Base-by-base conservation (phyloP, 2,329 filamentous ascomycete genomes). In the Chrysosporium queenslandicum region DNA sequence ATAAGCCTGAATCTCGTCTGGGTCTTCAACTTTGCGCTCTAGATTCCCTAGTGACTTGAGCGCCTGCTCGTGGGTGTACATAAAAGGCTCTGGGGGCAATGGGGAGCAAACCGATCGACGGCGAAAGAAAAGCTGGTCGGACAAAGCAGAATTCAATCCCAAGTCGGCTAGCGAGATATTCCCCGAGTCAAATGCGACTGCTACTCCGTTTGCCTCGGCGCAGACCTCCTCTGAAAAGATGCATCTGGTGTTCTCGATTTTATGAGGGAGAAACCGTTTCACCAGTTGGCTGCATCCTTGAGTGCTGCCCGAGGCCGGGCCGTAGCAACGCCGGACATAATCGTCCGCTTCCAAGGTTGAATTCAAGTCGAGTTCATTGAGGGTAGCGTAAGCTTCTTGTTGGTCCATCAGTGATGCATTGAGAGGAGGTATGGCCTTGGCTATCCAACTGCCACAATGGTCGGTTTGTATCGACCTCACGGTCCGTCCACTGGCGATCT, bases 281-380 rank as follows among this genome's bases (percentile, higher is more conserved):
- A 32, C 8, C 12, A 49, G 30, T 14, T 12, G 36, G 14, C 30
- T 40, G 46, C 46, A 49, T n/a, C 27, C 34, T 3, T 21, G 4
- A 9, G 21, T 30, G n/a, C 14, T 18, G 6, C 21, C 14, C 1
- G 36, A 40, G 14, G 34, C 5, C 12, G 46, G 21, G 23, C n/a
- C 23, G 25, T 49, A 49, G 37, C 46, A 49, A 14, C 46, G 46
- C 23, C 46, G 46, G 14, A 40, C 46, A 20, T 49, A 49, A 18
- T 49, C 46, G n/a, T 49, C 46, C 2, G 46, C 46, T 29, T 49
- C 34, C 5, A 49, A 20, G 7, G 46, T 40, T 20, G 46, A 30
- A 32, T 49, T 49, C 8, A 49, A 21, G 18, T 34, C 36, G 23
- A 49, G 46, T 14, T 49, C 46, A 41, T 49, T 49, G 11, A 36